Evolutionary conservation across 257 asterid species (phyloP).

Genomic region (Apocynum venetum): DNA sequence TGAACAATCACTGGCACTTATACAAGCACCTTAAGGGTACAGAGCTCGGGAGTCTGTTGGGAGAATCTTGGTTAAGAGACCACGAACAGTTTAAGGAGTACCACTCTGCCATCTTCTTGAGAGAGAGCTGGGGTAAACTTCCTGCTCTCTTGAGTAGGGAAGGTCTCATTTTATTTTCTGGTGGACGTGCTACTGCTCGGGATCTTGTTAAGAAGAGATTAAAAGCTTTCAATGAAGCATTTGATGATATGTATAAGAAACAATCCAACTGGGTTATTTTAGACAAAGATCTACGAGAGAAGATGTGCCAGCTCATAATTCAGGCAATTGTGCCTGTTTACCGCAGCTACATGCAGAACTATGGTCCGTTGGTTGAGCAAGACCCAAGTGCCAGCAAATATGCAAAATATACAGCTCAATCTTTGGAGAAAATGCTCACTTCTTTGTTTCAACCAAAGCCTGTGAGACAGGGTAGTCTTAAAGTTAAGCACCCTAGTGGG

Average conservation of each 20-base stretch:
- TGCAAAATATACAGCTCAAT: constrained; percentile 60
- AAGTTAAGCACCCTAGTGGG: constrained; percentile 57
- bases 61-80: constrained; percentile 64
- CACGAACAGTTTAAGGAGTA: constrained; percentile 57
- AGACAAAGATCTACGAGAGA: constrained; percentile 68
- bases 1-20: constrained; percentile 84
- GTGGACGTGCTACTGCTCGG: constrained; percentile 86
- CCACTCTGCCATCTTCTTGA: constrained; percentile 34
- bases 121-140: constrained; percentile 91
- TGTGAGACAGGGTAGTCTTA: constrained; percentile 60
- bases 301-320: constrained; percentile 45
- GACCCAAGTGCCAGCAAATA: constrained; percentile 67
- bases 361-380: constrained; percentile 86
- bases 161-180: constrained; percentile 78
- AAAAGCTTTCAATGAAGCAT: constrained; percentile 68
- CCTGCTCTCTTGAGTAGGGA: constrained; percentile 75
- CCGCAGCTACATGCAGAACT: constrained; percentile 91
- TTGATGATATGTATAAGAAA: constrained; percentile 64
- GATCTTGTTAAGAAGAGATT: constrained; percentile 74
- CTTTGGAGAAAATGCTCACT: constrained; percentile 64
- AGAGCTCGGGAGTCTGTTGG: constrained; percentile 59
- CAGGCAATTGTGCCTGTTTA: constrained; percentile 84
- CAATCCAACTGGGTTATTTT: constrained; percentile 55
- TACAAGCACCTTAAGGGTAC: constrained; percentile 65
- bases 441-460: constrained; percentile 62